Conservation (phyloP, 1,139 yeast species). For the Sugiyamaella pinicola region DNA sequence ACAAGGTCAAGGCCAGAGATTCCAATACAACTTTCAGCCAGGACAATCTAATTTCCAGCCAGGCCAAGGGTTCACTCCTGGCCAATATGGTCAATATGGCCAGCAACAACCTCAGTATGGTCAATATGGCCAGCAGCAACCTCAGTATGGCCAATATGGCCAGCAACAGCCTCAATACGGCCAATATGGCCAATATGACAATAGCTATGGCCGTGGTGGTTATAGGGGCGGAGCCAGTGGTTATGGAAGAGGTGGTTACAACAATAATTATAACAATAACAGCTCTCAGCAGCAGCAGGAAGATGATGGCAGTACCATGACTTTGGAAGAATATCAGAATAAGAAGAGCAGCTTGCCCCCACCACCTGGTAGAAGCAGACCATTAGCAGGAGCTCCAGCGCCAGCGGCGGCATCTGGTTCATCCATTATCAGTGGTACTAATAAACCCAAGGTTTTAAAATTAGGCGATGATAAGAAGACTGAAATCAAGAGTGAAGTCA, state of each 20-base stretch:
- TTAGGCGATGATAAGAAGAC: conserved; percentile 23
- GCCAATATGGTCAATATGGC: conserved; percentile 37
- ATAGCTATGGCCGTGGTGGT: conserved; percentile 21
- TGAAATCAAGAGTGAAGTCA: conserved; percentile 20
- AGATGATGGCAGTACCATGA: conserved; percentile 58
- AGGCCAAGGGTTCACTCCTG: conserved; percentile 31
- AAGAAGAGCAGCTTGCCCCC: conserved; percentile 48
- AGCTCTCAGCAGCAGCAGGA: conserved; percentile 36
- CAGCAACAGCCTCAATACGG: conserved; percentile 36
- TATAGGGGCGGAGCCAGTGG: conserved; percentile 35
- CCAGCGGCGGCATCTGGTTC: conserved; percentile 19
- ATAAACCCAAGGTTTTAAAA: conserved; percentile 32
- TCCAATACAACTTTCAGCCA: conserved; percentile 24
- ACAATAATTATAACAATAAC: conserved; percentile 39
- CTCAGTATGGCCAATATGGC: conserved; percentile 39
- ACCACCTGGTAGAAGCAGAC: conserved; percentile 22
- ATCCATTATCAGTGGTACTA: conserved; percentile 26
- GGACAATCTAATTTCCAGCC: conserved; percentile 26
- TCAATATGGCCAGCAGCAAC: conserved; percentile 34
- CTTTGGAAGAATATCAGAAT: conserved; percentile 84
- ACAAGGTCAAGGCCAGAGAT: conserved; percentile 21
- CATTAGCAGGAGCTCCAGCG: conserved; percentile 18
- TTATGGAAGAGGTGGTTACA: conserved; percentile 33
- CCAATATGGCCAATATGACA: conserved; percentile 36
- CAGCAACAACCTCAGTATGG: conserved; percentile 41